phyloP scores from a whole-genome alignment of 2,329 filamentous ascomycete genomes.

The Laburnicola sp. region DNA sequence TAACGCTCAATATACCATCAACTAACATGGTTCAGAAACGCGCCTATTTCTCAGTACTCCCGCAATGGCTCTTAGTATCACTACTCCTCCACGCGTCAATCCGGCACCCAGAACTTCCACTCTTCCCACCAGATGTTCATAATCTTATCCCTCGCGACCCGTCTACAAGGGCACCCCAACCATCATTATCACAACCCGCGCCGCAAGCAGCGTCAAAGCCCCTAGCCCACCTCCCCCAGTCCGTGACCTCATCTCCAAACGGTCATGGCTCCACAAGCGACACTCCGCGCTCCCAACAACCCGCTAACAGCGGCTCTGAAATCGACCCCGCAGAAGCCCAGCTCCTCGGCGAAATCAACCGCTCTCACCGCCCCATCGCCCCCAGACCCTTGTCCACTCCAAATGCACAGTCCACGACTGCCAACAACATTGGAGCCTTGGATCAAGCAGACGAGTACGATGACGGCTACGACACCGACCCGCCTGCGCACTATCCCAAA shows the following conservation, averaged over 20 bases:
- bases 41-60: slow-evolving; percentile 63
- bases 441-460: slow-evolving; percentile 42
- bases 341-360: slow-evolving; percentile 34
- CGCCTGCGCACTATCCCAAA: slow-evolving; percentile 63
- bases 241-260: slow-evolving; percentile 37
- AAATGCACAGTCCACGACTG: slow-evolving; percentile 23
- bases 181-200: slow-evolving; percentile 13
- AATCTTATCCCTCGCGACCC: slow-evolving; percentile 26
- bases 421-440: slow-evolving; percentile 12
- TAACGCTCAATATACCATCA: too few relatives aligned
- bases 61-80: slow-evolving; percentile 64
- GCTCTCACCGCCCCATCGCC: neutral
- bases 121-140: slow-evolving; percentile 57
- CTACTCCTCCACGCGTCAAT: slow-evolving; percentile 65
- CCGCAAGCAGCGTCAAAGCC: slow-evolving; percentile 16
- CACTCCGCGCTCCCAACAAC: slow-evolving; percentile 28
- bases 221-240: slow-evolving; percentile 8
- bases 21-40: slow-evolving; percentile 61
- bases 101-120: slow-evolving; percentile 65
- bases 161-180: neutral
- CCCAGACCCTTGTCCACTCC: slow-evolving; percentile 14
- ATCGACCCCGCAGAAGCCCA: slow-evolving; percentile 40
- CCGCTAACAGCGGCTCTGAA: slow-evolving; percentile 24
- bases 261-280: slow-evolving; percentile 21
- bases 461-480: slow-evolving; percentile 58